Percentiles rank a stretch among this genome's conserved stretches.
Evolutionary conservation across 2,329 filamentous ascomycete species (phyloP).

Genomic region (Pyricularia grisea): DNA sequence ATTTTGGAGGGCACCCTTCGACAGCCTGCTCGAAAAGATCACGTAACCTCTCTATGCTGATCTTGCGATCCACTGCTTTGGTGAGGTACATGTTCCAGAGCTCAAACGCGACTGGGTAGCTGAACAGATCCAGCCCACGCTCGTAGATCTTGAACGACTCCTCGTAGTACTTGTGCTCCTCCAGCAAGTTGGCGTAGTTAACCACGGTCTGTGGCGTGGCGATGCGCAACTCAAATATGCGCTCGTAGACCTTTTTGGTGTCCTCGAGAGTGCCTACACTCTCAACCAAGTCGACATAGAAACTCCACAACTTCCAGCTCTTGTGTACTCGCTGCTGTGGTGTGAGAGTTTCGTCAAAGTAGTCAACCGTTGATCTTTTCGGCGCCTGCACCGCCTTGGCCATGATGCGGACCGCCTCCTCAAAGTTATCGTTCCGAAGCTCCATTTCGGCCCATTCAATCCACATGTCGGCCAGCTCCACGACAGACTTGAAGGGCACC

Average conservation of each 20-base stretch:
- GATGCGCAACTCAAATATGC: slow-evolving; percentile 96
- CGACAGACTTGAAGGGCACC: slow-evolving; percentile 95
- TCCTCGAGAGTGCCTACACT: slow-evolving; percentile 87
- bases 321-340: slow-evolving; percentile 97
- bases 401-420: slow-evolving; percentile 91
- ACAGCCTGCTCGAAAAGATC: slow-evolving; percentile 97
- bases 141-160: slow-evolving; percentile 98
- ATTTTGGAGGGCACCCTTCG: slow-evolving; percentile 88
- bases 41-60: slow-evolving; percentile 84
- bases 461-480: slow-evolving; percentile 96
- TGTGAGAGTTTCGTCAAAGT: slow-evolving; percentile 89
- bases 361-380: slow-evolving; percentile 96
- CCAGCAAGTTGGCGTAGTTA: slow-evolving; percentile 92
- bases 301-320: slow-evolving; percentile 99
- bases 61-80: slow-evolving; percentile 93
- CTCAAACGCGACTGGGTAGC: slow-evolving; percentile 95
- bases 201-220: slow-evolving; percentile 97
- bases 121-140: slow-evolving; percentile 93
- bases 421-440: slow-evolving; percentile 89
- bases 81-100: slow-evolving; percentile 97
- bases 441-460: slow-evolving; percentile 99
- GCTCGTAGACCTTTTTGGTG: slow-evolving; percentile 88
- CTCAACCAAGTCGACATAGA: slow-evolving; percentile 96
- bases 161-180: slow-evolving; percentile 91
- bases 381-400: slow-evolving; percentile 95